Conservation (phyloP, 331 rosid species). For the Malus hybrid region DNA sequence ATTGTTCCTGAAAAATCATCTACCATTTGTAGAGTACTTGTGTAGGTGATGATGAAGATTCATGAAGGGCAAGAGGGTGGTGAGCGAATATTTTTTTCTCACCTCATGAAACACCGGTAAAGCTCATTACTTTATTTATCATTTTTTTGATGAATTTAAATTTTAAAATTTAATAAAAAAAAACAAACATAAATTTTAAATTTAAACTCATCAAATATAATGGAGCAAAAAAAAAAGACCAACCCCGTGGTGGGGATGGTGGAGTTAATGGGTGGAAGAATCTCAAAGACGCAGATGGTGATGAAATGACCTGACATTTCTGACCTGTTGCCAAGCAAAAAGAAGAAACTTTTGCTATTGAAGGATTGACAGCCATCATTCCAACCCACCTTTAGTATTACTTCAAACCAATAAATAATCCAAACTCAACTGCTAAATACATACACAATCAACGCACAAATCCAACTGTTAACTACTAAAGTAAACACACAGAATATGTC, state of each 20-base stretch:
- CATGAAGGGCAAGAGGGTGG: background rate
- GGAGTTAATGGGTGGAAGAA: constrained; percentile 35
- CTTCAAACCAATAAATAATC: constrained; percentile 13
- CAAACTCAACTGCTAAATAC: background rate
- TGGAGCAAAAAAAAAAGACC: accelerated
- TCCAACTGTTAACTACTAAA: background rate
- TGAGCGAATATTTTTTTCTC: background rate
- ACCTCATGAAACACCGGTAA: too few species aligned
- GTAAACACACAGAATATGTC: background rate
- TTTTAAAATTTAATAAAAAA: too few species aligned
- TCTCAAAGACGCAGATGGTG: constrained; percentile 39
- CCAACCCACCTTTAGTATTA: constrained; percentile 26
- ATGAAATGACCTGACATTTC: constrained; percentile 58
- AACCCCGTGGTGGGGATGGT: background rate
- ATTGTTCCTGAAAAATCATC: background rate
- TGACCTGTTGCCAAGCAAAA: constrained; percentile 47
- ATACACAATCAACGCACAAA: constrained; percentile 11
- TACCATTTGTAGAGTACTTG: background rate
- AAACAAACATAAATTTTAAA: too few species aligned
- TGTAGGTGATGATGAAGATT: constrained; percentile 2
- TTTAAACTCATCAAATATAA: too few species aligned
- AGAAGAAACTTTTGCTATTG: constrained; percentile 39
- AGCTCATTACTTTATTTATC: too few species aligned
- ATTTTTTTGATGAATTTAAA: too few species aligned
- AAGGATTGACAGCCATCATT: constrained; percentile 86